Percentiles rank a stretch among this genome's conserved stretches.
These are phyloP conservation scores for Silene conica DNA, from an alignment of 148 eudicot species.

Conservation along the genomic window DNA sequence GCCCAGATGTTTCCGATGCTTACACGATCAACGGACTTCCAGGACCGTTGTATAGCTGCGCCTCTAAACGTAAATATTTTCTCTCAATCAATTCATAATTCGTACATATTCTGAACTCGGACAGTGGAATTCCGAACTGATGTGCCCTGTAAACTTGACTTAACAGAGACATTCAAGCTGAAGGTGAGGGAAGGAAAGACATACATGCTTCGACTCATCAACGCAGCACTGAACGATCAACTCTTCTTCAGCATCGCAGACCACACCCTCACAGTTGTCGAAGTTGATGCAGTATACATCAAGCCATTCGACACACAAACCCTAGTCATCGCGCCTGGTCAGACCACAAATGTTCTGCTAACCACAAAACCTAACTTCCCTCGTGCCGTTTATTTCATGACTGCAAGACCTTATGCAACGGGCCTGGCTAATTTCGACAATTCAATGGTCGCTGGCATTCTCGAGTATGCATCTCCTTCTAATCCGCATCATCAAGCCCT, in stretches of 20 bases:
- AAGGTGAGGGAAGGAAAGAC: slow-evolving; percentile 17
- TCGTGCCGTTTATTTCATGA: slow-evolving; percentile 9
- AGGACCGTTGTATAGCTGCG: slow-evolving; percentile 13
- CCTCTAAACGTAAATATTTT: slow-evolving; percentile 9
- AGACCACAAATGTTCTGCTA: slow-evolving; percentile 22
- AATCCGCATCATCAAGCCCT: slow-evolving; percentile 1
- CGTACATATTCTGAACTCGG: neutral
- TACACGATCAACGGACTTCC: slow-evolving; percentile 17
- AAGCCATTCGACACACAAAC: slow-evolving; percentile 25
- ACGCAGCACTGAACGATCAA: slow-evolving; percentile 14
- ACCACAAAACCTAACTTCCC: slow-evolving; percentile 12
- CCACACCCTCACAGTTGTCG: slow-evolving; percentile 23
- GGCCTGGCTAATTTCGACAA: slow-evolving; percentile 9
- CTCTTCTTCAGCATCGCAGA: slow-evolving; percentile 24
- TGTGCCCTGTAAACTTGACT: neutral
- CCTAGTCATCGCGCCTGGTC: slow-evolving; percentile 24
- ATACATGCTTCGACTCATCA: slow-evolving; percentile 24
- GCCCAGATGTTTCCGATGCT: slow-evolving; percentile 18
- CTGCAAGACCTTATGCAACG: slow-evolving; percentile 7
- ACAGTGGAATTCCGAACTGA: neutral
- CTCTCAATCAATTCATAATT: too few species aligned
- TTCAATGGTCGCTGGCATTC: neutral
- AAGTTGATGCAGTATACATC: slow-evolving; percentile 23
- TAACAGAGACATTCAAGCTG: slow-evolving; percentile 18
- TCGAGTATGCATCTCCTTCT: slow-evolving; percentile 1